These are phyloP conservation scores for Senna siamea DNA, from an alignment of 306 rosid species.

Conservation along the genomic window DNA sequence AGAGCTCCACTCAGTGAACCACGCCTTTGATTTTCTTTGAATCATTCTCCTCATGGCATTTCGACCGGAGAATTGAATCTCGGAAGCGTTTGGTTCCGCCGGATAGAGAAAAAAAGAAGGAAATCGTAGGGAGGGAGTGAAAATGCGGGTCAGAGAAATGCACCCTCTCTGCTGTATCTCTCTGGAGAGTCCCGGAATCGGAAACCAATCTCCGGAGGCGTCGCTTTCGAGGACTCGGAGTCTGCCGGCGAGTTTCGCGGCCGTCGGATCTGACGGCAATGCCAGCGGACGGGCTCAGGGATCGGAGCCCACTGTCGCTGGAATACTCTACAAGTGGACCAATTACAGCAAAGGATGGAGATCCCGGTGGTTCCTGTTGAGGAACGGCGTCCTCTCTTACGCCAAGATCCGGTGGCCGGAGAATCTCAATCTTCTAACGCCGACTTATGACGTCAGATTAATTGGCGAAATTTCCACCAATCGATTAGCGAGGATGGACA, in stretches of 20 bases:
- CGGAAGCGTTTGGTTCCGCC: not conserved
- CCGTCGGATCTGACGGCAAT: constrained; percentile 68
- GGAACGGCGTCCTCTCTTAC: constrained; percentile 86
- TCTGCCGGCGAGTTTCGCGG: constrained; percentile 62
- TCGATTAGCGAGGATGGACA: constrained; percentile 62
- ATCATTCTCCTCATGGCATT: not conserved
- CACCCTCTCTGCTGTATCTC: constrained; percentile 92
- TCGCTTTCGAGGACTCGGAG: constrained; percentile 74
- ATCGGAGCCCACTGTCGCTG: constrained; percentile 82
- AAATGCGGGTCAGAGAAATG: constrained; percentile 93
- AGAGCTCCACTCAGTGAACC: not conserved
- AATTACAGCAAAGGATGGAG: constrained; percentile 99
- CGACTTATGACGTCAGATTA: constrained; percentile 60
- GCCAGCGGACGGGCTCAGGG: constrained; percentile 43
- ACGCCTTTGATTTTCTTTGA: not conserved
- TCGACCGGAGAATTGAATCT: not conserved
- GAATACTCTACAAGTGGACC: constrained; percentile 92
- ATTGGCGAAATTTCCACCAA: constrained; percentile 79
- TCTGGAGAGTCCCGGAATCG: constrained; percentile 74
- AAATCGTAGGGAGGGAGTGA: not conserved
- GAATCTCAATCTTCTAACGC: constrained; percentile 63
- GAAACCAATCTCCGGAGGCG: constrained; percentile 77
- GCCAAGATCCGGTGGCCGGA: constrained; percentile 83
- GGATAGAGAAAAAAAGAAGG: not conserved
- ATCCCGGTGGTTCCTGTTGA: constrained; percentile 92